Base-by-base conservation (phyloP, 2,329 filamentous ascomycete genomes). In the Colletotrichum filicis region DNA sequence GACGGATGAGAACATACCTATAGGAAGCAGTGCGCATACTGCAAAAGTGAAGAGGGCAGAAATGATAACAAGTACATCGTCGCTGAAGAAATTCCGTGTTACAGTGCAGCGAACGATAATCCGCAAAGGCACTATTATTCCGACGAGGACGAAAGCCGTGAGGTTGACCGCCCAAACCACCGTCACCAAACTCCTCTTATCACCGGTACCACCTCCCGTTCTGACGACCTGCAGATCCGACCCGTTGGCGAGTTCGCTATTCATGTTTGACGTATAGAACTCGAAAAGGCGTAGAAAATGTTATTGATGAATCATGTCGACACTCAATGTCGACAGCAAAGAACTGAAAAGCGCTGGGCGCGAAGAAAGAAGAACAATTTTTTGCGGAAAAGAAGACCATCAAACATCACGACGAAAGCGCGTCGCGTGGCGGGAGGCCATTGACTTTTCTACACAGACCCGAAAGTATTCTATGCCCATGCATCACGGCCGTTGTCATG, bases 11-110 rank as follows among this genome's bases (percentile, higher is more conserved):
- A 12, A 24, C 66, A 14, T 61, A 73, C 71, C 71, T 4, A 73
- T 53, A 5, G 71, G 71, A 22, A 73, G 35, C 4, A 71, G 14
- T 9, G 71, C 66, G 24, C 71, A 74, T 14, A 74, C 67, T 5
- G 37, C 71, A 28, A 74, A 71, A 1, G 71, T 74, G 22, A 74
- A 74, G 8, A 74, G 30, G 3, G 71, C 71, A 12, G 71, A 68
- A n/a, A 74, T 55, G 5, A 74, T 68, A 46, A 72, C 63, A 24
- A 74, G 53, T 22, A 74, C 71, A 53, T 74, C 71, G 63, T 74
- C 71, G 52, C 57, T 66, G n/a, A 72, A 74, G 32, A 74, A 68
- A 37, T 72, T 62, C 1, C 71, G 35, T 2, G 71, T 74, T 1
- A 74, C 58, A 11, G 71, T 74, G 14, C 67, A 71, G 53, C 71